Evolutionary conservation across 805 yeast genomes (phyloP), one percentile per base, ranked within the genome.

Genomic region (Candida pseudofarinosa): DNA sequence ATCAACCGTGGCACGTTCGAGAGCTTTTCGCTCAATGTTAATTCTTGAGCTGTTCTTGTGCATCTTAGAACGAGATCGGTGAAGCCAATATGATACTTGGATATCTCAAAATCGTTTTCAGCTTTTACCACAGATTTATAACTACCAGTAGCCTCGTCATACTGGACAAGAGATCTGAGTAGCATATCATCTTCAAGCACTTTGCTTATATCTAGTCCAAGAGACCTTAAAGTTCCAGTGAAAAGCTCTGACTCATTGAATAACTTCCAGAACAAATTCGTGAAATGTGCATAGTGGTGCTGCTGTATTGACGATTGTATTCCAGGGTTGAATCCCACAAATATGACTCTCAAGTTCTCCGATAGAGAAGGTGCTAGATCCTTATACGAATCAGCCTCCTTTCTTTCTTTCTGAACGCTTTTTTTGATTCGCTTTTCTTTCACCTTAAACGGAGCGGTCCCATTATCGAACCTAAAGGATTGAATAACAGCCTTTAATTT

Each of bases 261-360:
- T 26, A 83, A 58, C 45, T 73, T 78, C 90, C 90, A 85, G 55
- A 85, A 85, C 30, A 72, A 55, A 52, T 85, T 85, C 10, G 85
- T 71, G 15, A 64, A 76, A 54, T 85, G 90, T 0, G 91, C 91
- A 56, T 81, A 85, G 53, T 83, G 79, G 54, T 84, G 90, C 28
- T 85, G 88, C 6, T 63, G 57, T 15, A 61, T 50, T 0, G 87
- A 76, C 1, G 89, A 81, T 51, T 71, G 72, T 3, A 79, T 59
- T 2, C 90, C 86, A 0, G 93, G 93, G 52, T 85, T 85, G 64
- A 72, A 83, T 1, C 93, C 93, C 3, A 84, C 69, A 50, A 85
- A 84, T 3, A 85, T 69, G 1, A 83, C 39, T 13, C 52, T 44
- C 33, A 65, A 51, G 37, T 55, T 40, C 2, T 43, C 39, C 14